phyloP scores from a whole-genome alignment of 2,329 filamentous ascomycete genomes.

The Microdochium nivale region DNA sequence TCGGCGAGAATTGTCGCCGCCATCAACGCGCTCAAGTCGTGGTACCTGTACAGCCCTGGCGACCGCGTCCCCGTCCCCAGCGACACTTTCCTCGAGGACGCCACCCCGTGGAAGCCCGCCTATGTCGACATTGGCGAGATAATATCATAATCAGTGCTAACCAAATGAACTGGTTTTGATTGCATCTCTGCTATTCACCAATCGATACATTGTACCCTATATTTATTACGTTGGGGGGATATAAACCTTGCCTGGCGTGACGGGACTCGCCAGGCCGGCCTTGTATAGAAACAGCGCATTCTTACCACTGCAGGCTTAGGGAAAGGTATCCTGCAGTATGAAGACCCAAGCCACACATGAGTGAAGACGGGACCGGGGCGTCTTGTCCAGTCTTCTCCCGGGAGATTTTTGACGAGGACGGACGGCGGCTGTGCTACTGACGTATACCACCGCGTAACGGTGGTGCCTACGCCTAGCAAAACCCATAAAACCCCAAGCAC shows the following conservation, averaged over 20 bases:
- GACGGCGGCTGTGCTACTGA: no score
- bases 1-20: constrained; percentile 72
- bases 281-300: background rate
- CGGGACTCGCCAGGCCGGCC: background rate
- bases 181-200: background rate
- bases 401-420: no score
- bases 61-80: constrained; percentile 57
- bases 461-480: no score
- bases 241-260: background rate
- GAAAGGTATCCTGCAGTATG: no score
- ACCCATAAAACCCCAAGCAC: no score
- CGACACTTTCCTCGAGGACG: constrained; percentile 55
- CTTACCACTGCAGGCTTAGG: no score
- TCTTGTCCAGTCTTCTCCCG: no score
- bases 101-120: constrained; percentile 56
- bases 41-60: constrained; percentile 90
- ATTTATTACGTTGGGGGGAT: background rate
- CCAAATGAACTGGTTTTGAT: background rate
- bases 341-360: no score
- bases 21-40: constrained; percentile 79
- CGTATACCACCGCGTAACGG: background rate
- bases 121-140: constrained; percentile 67
- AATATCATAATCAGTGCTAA: constrained; percentile 29
- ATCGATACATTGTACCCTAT: background rate
- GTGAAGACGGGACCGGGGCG: no score